These are phyloP conservation scores for Polygonum maritimum DNA, from an alignment of 148 eudicot species.

Conservation along the genomic window DNA sequence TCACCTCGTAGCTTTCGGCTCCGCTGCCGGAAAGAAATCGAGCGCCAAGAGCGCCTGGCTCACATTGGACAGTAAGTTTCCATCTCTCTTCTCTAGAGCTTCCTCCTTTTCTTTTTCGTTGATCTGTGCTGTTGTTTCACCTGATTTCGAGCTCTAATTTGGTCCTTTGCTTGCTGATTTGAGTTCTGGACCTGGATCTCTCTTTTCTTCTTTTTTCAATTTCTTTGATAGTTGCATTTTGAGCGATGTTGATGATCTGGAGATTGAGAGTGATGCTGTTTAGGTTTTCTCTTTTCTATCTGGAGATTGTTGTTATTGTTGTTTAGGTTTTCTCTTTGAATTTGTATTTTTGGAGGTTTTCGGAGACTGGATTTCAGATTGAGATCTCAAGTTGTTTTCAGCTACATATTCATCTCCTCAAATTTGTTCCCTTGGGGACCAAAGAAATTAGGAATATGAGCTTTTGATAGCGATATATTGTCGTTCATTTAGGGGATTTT, in stretches of 20 bases:
- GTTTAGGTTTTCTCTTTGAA: background rate
- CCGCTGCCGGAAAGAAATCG: slow-evolving; percentile 5
- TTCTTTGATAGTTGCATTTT: background rate
- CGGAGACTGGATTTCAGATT: background rate
- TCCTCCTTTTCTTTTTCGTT: background rate
- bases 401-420: background rate
- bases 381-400: background rate
- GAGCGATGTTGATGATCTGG: background rate
- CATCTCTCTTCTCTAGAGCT: background rate
- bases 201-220: background rate
- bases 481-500: background rate
- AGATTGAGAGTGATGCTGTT: background rate
- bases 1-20: background rate
- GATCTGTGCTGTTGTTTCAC: background rate
- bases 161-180: background rate
- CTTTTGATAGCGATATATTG: background rate
- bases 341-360: background rate
- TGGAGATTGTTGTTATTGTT: background rate
- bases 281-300: slow-evolving; percentile 1
- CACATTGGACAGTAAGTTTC: slow-evolving; percentile 17
- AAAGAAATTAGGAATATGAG: background rate
- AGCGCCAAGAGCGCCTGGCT: slow-evolving; percentile 14
- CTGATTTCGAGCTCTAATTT: background rate
- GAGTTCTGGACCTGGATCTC: background rate
- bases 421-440: background rate